Percentiles rank a stretch among this genome's conserved stretches.
Conservation (phyloP, 306 rosid genomes). For the Mimosa bimucronata region DNA sequence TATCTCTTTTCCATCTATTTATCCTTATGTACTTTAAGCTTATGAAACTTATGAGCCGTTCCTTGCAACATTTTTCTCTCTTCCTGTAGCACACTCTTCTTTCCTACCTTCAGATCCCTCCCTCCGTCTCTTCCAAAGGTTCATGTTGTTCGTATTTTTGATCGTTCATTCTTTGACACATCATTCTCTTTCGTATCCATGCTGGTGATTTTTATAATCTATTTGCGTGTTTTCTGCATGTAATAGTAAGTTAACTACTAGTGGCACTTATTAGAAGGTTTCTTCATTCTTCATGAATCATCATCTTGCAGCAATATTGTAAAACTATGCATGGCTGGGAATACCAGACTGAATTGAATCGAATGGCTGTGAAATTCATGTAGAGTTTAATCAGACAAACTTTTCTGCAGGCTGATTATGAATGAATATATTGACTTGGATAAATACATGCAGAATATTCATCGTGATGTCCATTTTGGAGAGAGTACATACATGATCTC, state of each 20-base stretch:
- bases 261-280: background rate
- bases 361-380: slow-evolving; percentile 8
- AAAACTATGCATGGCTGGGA: background rate
- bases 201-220: slow-evolving; percentile 31
- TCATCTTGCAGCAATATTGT: slow-evolving; percentile 1
- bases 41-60: too few relatives aligned
- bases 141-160: too few relatives aligned
- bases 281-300: background rate
- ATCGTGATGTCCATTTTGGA: background rate
- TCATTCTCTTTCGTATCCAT: too few relatives aligned
- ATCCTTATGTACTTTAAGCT: too few relatives aligned
- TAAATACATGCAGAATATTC: background rate
- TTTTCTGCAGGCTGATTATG: background rate
- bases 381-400: background rate
- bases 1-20: too few relatives aligned
- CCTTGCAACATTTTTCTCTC: too few relatives aligned
- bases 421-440: slow-evolving; percentile 19
- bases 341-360: background rate
- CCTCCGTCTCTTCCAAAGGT: too few relatives aligned
- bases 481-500: background rate
- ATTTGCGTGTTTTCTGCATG: slow-evolving; percentile 27
- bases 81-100: too few relatives aligned
- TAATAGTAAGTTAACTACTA: background rate
- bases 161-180: too few relatives aligned
- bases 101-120: too few relatives aligned